Evolutionary conservation across 768 basidiomycete species (phyloP).

Genomic region (Jaapia argillacea): DNA sequence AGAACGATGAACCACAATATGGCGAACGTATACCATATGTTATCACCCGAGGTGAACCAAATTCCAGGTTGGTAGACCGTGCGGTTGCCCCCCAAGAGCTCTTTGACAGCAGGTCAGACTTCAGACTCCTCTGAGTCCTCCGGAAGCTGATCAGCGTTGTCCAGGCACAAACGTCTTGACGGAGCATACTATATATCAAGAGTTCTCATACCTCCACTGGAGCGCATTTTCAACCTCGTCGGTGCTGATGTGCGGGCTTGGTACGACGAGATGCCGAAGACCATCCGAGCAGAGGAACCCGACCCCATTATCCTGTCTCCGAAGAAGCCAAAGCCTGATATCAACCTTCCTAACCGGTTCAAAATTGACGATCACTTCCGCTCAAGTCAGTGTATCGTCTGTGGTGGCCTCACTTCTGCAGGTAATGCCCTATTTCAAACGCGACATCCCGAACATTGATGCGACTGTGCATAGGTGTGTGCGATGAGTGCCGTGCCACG

Average conservation of each 20-base stretch:
- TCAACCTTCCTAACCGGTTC: slow-evolving; percentile 24
- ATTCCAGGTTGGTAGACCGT: slow-evolving; percentile 59
- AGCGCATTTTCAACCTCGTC: slow-evolving; percentile 83
- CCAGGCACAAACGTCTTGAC: slow-evolving; percentile 69
- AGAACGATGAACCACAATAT: slow-evolving; percentile 80
- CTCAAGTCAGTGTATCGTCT: slow-evolving; percentile 60
- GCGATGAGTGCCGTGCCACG: slow-evolving; percentile 10
- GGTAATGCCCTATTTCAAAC: slow-evolving; percentile 24
- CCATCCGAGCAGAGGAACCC: slow-evolving; percentile 28
- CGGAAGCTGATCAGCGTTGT: background rate
- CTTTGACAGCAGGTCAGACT: slow-evolving; percentile 45
- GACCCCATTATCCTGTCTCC: slow-evolving; percentile 26
- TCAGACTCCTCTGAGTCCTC: background rate
- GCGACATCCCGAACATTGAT: background rate
- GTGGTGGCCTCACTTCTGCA: slow-evolving; percentile 42
- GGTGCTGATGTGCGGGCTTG: slow-evolving; percentile 82
- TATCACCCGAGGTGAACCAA: slow-evolving; percentile 57
- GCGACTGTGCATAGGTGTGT: slow-evolving; percentile 23
- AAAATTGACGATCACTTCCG: slow-evolving; percentile 73
- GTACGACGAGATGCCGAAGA: slow-evolving; percentile 83
- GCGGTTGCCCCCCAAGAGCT: slow-evolving; percentile 69
- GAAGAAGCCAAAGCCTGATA: slow-evolving; percentile 18
- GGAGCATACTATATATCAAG: slow-evolving; percentile 80
- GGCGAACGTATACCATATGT: slow-evolving; percentile 92
- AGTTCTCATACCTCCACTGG: slow-evolving; percentile 83